Conservation (phyloP, 202 grass and related monocot species). For the Saccharum hybrid region DNA sequence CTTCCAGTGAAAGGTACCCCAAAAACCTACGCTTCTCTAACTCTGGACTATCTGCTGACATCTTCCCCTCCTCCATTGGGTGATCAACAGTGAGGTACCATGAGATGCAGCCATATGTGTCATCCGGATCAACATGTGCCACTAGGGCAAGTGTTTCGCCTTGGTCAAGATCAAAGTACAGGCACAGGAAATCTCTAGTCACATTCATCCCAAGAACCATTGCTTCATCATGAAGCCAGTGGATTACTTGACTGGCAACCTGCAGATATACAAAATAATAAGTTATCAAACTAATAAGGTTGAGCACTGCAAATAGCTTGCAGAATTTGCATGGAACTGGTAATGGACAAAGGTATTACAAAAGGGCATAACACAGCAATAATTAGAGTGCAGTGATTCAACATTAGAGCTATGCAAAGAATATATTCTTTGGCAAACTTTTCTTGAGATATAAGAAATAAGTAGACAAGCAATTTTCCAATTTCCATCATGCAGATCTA, state of each 20-base stretch:
- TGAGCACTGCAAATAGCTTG: not conserved
- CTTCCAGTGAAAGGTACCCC: slow-evolving; percentile 72
- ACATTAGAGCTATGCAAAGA: not conserved
- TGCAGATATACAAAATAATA: slow-evolving; percentile 36
- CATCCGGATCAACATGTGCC: slow-evolving; percentile 70
- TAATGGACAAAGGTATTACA: not conserved
- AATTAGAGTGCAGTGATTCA: not conserved
- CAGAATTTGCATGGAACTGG: not conserved
- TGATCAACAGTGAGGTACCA: slow-evolving; percentile 70
- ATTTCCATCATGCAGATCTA: slow-evolving; percentile 15
- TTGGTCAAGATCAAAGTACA: slow-evolving; percentile 84
- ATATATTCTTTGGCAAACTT: slow-evolving; percentile 6
- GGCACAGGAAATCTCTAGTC: slow-evolving; percentile 79
- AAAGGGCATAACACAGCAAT: not conserved
- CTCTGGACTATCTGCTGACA: slow-evolving; percentile 47
- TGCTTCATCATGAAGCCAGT: slow-evolving; percentile 88
- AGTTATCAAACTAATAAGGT: slow-evolving; percentile 7
- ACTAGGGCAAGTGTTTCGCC: slow-evolving; percentile 75
- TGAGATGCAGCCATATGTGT: slow-evolving; percentile 64
- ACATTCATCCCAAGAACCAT: slow-evolving; percentile 79
- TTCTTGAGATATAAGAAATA: not conserved
- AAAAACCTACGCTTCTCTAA: slow-evolving; percentile 62
- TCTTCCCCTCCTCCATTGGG: slow-evolving; percentile 52
- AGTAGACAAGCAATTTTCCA: not conserved
- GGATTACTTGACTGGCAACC: slow-evolving; percentile 84